Conservation (phyloP, 495 filamentous ascomycete genomes). For the Penicillium nucicola region DNA sequence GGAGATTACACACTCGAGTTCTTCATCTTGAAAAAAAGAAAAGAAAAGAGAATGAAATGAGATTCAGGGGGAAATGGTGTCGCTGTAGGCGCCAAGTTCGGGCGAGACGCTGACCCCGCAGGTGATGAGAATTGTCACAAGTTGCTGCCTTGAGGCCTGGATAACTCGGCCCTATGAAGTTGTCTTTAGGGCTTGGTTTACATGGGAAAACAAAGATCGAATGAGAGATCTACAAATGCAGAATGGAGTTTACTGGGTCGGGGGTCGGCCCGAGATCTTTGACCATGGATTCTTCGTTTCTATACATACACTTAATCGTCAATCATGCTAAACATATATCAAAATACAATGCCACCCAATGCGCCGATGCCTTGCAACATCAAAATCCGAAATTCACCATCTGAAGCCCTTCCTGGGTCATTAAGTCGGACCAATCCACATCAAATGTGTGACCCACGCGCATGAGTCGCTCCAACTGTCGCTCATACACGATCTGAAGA, state of each 20-base stretch:
- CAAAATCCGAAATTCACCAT: slow-evolving; percentile 45
- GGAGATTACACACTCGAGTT: slow-evolving; percentile 6
- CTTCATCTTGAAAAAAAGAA: slow-evolving; percentile 2
- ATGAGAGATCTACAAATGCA: too few relatives aligned
- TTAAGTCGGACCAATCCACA: slow-evolving; percentile 47
- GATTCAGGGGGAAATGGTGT: background rate
- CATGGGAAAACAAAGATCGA: too few relatives aligned
- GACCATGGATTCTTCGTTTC: slow-evolving; percentile 10
- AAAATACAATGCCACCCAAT: slow-evolving; percentile 4
- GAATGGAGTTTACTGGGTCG: background rate
- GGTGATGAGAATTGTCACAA: slow-evolving; percentile 16
- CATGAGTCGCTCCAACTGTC: slow-evolving; percentile 38
- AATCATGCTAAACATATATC: slow-evolving; percentile 16
- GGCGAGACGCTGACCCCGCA: slow-evolving; percentile 25
- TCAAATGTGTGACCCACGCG: slow-evolving; percentile 33
- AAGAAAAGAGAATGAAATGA: slow-evolving; percentile 1
- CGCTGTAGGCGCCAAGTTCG: slow-evolving; percentile 14
- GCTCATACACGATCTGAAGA: slow-evolving; percentile 49
- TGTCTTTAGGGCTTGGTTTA: too few relatives aligned
- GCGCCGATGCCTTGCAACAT: slow-evolving; percentile 9
- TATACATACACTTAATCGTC: slow-evolving; percentile 19
- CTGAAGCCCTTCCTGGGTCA: slow-evolving; percentile 37
- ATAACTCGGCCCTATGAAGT: too few relatives aligned
- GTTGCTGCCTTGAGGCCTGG: slow-evolving; percentile 11
- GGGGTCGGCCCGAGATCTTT: slow-evolving; percentile 6